Evolutionary conservation across 441 rosid genomes (phyloP).

Genomic region (Theobroma grandiflorum): DNA sequence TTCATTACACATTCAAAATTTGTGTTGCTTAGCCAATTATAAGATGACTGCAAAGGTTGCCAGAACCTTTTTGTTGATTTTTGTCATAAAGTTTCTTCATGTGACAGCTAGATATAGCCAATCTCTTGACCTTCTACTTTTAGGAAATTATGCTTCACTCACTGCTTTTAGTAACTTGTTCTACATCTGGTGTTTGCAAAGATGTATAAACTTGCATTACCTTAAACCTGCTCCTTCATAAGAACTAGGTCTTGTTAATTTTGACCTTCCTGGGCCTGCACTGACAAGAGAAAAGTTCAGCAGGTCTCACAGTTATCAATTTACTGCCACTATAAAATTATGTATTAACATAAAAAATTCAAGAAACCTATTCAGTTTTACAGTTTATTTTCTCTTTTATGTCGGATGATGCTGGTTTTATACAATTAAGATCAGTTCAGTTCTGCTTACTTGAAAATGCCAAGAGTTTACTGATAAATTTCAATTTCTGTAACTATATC

Average conservation of each 20-base stretch:
- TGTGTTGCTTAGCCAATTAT: background rate
- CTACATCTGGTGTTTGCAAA: background rate
- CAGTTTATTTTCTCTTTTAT: background rate
- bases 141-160: background rate
- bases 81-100: background rate
- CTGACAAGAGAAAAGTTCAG: background rate
- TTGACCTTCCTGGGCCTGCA: background rate
- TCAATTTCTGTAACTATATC: too few relatives aligned
- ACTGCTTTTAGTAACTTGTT: background rate
- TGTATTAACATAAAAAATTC: background rate
- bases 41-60: background rate
- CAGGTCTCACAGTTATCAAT: background rate
- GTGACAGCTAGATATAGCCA: background rate
- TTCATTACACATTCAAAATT: background rate
- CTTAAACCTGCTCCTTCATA: background rate
- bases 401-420: background rate
- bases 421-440: background rate
- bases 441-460: background rate
- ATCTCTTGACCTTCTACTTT: background rate
- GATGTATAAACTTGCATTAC: background rate
- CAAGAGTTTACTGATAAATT: background rate
- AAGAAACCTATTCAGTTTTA: background rate
- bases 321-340: background rate
- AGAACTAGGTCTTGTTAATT: background rate
- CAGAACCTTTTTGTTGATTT: background rate